These are phyloP conservation scores for Mycena maculata DNA, from an alignment of 768 basidiomycete species.

Conservation along the genomic window DNA sequence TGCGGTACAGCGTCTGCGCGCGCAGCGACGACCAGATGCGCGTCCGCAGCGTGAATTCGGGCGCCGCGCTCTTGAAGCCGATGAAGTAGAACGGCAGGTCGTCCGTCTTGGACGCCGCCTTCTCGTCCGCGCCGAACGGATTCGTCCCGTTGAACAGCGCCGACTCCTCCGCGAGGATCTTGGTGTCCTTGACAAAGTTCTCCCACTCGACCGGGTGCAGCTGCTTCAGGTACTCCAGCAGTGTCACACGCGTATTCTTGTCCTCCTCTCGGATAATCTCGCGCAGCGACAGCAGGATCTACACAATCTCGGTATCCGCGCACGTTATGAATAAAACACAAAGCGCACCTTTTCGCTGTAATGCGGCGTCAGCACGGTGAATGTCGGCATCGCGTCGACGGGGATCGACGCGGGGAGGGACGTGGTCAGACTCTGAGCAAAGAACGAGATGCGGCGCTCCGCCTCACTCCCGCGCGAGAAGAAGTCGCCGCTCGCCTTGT, in stretches of 20 bases:
- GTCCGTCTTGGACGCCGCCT: slow-evolving; percentile 81
- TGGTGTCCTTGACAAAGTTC: slow-evolving; percentile 99
- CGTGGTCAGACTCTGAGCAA: slow-evolving; percentile 96
- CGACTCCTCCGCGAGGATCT: slow-evolving; percentile 97
- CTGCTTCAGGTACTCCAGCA: slow-evolving; percentile 98
- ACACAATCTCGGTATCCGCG: slow-evolving; percentile 16
- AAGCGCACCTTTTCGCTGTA: slow-evolving; percentile 92
- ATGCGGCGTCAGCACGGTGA: slow-evolving; percentile 97
- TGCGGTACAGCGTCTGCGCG: slow-evolving; percentile 98
- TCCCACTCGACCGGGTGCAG: slow-evolving; percentile 99
- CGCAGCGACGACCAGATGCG: slow-evolving; percentile 99
- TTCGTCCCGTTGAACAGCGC: slow-evolving; percentile 83
- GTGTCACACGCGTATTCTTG: slow-evolving; percentile 95
- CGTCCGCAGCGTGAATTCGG: slow-evolving; percentile 97
- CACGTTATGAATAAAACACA: neutral
- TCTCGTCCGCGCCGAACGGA: slow-evolving; percentile 76
- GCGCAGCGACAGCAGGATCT: slow-evolving; percentile 94
- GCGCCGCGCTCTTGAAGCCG: slow-evolving; percentile 98
- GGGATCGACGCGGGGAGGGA: slow-evolving; percentile 92
- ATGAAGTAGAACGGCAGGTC: slow-evolving; percentile 98
- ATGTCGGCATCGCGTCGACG: slow-evolving; percentile 99
- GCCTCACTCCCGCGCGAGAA: slow-evolving; percentile 97
- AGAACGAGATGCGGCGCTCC: slow-evolving; percentile 98
- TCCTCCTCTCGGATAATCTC: slow-evolving; percentile 99
- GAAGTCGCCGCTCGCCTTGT: slow-evolving; percentile 87